Evolutionary conservation across 768 basidiomycete genomes (phyloP), one percentile per base, ranked within the genome.

Genomic region (Myochromella boudieri): DNA sequence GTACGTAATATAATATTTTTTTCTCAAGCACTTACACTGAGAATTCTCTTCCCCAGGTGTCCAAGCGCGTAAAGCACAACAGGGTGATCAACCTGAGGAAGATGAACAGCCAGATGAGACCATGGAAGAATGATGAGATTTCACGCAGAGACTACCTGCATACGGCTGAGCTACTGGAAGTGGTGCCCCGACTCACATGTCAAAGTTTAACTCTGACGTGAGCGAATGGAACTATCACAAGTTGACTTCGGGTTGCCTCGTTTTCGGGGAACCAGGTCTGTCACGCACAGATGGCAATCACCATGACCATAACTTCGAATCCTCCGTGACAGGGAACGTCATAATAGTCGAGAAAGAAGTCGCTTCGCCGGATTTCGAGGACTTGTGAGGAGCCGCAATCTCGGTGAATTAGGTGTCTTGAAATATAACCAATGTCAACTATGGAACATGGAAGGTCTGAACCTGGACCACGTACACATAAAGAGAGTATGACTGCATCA

Each of bases 61-160:
- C 20, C 80, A 80, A 68, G 82, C 72, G 21, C 77, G 78, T 12
- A 70, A 65, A 47, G 71, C 68, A 21, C 66, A 67, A 38, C 60
- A 63, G 31, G 59, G 57, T 44, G 49, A 59, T 42, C 63, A 67
- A 34, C 67, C 64, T 27, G 63, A 58, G 31, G 55, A 60, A 37
- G 56, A 59, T 46, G 62, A 57, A 20, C 54, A 61, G 15, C 69
- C 75, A 18, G 75, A 73, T 14, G 75, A 78, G 38, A 76, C 70
- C 10, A 90, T 90, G 87, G 78, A 89, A 62, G 84, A 85, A 61
- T 87, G 60, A 72, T 42, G 42, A 40, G 31, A n/a, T 44, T 29
- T 11, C 27, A 29, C 34, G 25, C 32, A 20, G 31, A 45, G 42
- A 47, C 34, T 22, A 17, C 22, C 27, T 42, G 39, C 49, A 43